Base-by-base conservation (phyloP, 768 basidiomycete species). In the Mycena olivaceomarginata region DNA sequence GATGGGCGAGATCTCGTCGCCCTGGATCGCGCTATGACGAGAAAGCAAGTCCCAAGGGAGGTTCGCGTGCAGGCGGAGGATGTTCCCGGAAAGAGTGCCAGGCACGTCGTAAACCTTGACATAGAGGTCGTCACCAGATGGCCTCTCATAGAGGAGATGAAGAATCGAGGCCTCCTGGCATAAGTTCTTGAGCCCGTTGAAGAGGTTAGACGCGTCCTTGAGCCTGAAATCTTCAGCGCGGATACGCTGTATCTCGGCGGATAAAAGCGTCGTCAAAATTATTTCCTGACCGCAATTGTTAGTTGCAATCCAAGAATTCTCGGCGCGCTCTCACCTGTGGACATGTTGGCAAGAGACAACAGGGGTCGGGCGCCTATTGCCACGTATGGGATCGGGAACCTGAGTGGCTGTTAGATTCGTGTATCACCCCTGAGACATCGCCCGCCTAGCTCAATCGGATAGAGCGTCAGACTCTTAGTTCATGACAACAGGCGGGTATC, bases 361-460 rank as follows among this genome's bases (percentile, higher is more conserved):
- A 8, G 59, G 43, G 43, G 43, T 45, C 43, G 31, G 31, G 25
- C 2, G 25, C 25, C 25, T 25, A 25, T n/a, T n/a, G n/a, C n/a
- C n/a, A n/a, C n/a, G n/a, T n/a, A n/a, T n/a, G n/a, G n/a, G n/a
- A n/a, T n/a, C n/a, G n/a, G n/a, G 3, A 31, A 31, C 31, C 31
- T 31, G 31, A 31, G 31, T 4, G 31, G 31, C 3, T 31, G 31
- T 31, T 31, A 31, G 2, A 31, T 31, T 3, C 3, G 4, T 4
- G 31, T 31, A 31, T 4, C 4, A 3, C 16, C 46, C 4, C 46
- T 48, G 2, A 3, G 2, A 22, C 15, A 12, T 70, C 5, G 89
- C 90, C 90, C 88, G 90, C 89, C 90, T 91, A 90, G 90, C 90
- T 91, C 90, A 91, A 91, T 91, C 88, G 90, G 90, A 88, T 90